phyloP scores from a whole-genome alignment of 352 stramenopile genomes.

The Phytophthora parvispora region DNA sequence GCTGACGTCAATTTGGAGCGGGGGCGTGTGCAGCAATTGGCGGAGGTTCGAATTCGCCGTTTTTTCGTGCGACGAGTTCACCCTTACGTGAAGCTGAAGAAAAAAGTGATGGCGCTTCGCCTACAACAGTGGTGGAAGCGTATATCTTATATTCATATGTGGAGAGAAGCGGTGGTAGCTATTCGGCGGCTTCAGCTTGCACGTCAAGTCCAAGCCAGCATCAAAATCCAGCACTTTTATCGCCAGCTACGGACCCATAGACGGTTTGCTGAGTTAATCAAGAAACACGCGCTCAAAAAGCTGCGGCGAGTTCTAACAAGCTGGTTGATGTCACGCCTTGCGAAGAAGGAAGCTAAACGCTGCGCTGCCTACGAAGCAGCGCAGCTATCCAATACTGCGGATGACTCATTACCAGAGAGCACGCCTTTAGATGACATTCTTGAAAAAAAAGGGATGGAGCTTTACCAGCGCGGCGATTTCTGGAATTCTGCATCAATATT shows the following conservation, averaged over 20 bases:
- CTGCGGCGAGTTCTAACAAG: conserved; percentile 43
- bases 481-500: conserved; percentile 68
- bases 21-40: conserved; percentile 24
- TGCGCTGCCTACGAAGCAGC: conserved; percentile 35
- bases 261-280: conserved; percentile 36
- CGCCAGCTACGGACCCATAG: conserved; percentile 34
- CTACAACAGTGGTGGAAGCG: conserved; percentile 61
- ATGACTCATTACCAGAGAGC: conserved; percentile 14
- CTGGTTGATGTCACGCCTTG: conserved; percentile 58
- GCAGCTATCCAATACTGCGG: neutral
- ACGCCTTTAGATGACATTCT: conserved; percentile 47
- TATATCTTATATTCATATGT: conserved; percentile 29
- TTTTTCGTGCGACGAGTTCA: conserved; percentile 64
- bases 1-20: neutral
- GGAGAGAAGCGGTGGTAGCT: conserved; percentile 25
- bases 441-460: conserved; percentile 41
- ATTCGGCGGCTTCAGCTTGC: neutral
- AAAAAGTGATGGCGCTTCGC: conserved; percentile 56
- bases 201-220: conserved; percentile 37
- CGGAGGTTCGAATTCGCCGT: conserved; percentile 44
- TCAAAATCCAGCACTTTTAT: conserved; percentile 59
- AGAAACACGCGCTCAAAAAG: conserved; percentile 48
- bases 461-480: conserved; percentile 60
- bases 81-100: conserved; percentile 55
- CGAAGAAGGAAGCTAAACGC: conserved; percentile 52